Conservation (phyloP, 2,329 filamentous ascomycete genomes). For the Sarocladium kiliense region DNA sequence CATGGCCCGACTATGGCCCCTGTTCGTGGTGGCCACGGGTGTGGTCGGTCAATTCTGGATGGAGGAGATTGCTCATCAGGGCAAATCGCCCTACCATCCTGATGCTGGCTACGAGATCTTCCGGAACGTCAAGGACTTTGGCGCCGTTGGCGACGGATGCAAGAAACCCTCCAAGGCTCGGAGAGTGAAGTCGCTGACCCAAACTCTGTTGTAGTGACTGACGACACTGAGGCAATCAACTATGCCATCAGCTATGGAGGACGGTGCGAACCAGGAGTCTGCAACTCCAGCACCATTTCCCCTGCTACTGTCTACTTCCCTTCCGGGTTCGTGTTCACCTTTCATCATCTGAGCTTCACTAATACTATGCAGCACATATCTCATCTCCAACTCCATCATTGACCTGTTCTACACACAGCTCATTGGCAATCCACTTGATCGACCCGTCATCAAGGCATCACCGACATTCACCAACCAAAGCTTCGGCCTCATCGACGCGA, state of each 20-base stretch:
- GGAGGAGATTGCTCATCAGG: conserved; percentile 40
- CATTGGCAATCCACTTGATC: conserved; percentile 60
- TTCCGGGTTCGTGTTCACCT: conserved; percentile 25
- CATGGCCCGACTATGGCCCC: neutral
- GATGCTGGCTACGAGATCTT: conserved; percentile 37
- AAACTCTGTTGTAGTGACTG: conserved; percentile 37
- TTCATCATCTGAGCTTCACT: too few species aligned
- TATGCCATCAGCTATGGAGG: conserved; percentile 55
- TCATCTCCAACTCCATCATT: conserved; percentile 64
- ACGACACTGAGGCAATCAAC: conserved; percentile 82
- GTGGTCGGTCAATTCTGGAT: conserved; percentile 26
- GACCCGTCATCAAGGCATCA: conserved; percentile 51
- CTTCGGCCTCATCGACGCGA: conserved; percentile 42
- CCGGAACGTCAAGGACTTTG: conserved; percentile 42
- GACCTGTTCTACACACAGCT: conserved; percentile 78
- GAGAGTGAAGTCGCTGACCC: neutral
- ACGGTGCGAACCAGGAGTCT: conserved; percentile 32
- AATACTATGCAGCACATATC: conserved; percentile 48
- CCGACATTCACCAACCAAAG: conserved; percentile 36
- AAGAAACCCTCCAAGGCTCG: neutral
- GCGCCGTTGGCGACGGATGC: conserved; percentile 31
- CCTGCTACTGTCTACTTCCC: conserved; percentile 33
- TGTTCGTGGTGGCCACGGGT: neutral
- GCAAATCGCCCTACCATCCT: conserved; percentile 39
- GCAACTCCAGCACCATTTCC: conserved; percentile 18